Evolutionary conservation across 352 stramenopile species (phyloP).

Genomic region (Globisporangium apiculatum): DNA sequence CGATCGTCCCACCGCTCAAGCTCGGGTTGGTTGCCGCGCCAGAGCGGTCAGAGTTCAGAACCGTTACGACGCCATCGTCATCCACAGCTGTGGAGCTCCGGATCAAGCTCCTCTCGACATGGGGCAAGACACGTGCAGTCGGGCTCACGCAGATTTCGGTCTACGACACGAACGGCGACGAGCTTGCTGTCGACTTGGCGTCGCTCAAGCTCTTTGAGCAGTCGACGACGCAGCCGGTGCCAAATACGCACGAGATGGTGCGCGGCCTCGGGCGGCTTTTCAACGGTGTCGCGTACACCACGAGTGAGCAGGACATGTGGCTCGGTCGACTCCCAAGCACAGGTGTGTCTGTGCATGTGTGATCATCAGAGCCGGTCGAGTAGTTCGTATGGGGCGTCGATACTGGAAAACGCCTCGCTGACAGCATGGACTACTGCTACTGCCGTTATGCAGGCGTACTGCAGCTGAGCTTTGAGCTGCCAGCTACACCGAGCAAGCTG

Average conservation of each 20-base stretch:
- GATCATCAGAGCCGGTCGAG: background rate
- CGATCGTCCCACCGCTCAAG: constrained; percentile 23
- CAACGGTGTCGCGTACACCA: constrained; percentile 55
- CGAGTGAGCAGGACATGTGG: constrained; percentile 73
- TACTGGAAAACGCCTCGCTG: no score
- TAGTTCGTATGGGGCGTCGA: background rate
- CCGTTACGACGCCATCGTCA: background rate
- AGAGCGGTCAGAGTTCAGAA: background rate
- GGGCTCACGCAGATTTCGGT: constrained; percentile 60
- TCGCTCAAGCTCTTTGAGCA: constrained; percentile 52
- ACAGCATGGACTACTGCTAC: background rate
- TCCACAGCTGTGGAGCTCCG: constrained; percentile 28
- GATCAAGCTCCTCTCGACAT: constrained; percentile 67
- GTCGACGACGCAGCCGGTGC: constrained; percentile 29
- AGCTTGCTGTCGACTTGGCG: constrained; percentile 36
- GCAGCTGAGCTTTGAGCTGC: constrained; percentile 46
- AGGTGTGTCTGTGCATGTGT: constrained; percentile 16
- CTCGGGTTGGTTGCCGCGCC: constrained; percentile 3
- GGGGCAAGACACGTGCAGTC: constrained; percentile 47
- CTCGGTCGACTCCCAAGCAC: constrained; percentile 51
- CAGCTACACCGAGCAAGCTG: constrained; percentile 40
- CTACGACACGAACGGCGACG: constrained; percentile 55
- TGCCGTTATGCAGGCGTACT: constrained; percentile 25
- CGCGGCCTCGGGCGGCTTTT: constrained; percentile 45
- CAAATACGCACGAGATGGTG: constrained; percentile 66